Conservation (phyloP, 352 stramenopile genomes). For the Phytophthora sp. region DNA sequence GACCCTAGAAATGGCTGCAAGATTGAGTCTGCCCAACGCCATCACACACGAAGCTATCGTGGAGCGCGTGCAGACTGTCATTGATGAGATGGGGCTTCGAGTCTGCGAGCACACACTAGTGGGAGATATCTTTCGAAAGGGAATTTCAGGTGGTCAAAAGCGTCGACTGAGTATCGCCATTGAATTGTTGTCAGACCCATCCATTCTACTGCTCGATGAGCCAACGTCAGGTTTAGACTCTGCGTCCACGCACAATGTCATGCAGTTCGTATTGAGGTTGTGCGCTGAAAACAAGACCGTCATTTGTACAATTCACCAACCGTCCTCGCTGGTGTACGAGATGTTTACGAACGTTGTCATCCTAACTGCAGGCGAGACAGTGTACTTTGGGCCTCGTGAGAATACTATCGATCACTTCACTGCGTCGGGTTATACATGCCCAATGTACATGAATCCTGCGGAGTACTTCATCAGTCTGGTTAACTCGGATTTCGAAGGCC, state of each 20-base stretch:
- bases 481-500: slow-evolving; percentile 57
- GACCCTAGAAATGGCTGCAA: slow-evolving; percentile 66
- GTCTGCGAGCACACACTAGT: slow-evolving; percentile 66
- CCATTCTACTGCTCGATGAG: slow-evolving; percentile 95
- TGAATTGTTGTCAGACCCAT: slow-evolving; percentile 94
- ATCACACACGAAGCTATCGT: slow-evolving; percentile 42
- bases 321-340: slow-evolving; percentile 64
- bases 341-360: slow-evolving; percentile 75
- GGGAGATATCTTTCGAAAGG: slow-evolving; percentile 85
- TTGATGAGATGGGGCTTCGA: slow-evolving; percentile 71
- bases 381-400: slow-evolving; percentile 89
- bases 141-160: slow-evolving; percentile 87
- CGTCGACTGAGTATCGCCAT: slow-evolving; percentile 93
- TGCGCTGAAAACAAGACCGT: slow-evolving; percentile 76
- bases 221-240: slow-evolving; percentile 93
- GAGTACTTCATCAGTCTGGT: slow-evolving; percentile 68
- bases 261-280: slow-evolving; percentile 65
- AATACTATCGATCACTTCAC: slow-evolving; percentile 57
- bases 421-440: slow-evolving; percentile 49
- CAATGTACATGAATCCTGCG: slow-evolving; percentile 64
- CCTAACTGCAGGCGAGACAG: slow-evolving; percentile 71
- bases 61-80: slow-evolving; percentile 59
- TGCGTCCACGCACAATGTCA: slow-evolving; percentile 87
- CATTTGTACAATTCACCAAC: slow-evolving; percentile 87
- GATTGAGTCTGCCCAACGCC: slow-evolving; percentile 50